phyloP scores from a whole-genome alignment of 2,329 filamentous ascomycete species.

The Trichothecium roseum region DNA sequence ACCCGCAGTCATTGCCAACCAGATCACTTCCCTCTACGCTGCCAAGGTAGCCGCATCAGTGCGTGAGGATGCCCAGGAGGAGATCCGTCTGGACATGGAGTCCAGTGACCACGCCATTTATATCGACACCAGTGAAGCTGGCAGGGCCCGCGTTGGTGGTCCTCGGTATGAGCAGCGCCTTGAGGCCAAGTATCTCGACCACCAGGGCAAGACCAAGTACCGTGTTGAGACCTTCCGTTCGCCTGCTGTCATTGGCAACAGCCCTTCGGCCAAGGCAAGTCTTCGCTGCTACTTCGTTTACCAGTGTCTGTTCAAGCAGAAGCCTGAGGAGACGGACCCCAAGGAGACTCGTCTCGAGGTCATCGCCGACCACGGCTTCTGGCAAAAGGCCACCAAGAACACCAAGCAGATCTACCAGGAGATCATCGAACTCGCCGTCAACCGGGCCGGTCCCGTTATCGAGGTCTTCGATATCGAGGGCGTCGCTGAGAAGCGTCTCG shows the following conservation, averaged over 20 bases:
- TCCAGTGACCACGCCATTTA: slow-evolving; percentile 92
- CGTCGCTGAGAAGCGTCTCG: slow-evolving; percentile 82
- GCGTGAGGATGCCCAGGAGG: slow-evolving; percentile 83
- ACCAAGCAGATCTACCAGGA: slow-evolving; percentile 94
- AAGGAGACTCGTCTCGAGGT: slow-evolving; percentile 83
- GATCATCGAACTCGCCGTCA: slow-evolving; percentile 77
- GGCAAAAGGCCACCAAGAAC: slow-evolving; percentile 92
- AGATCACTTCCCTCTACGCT: slow-evolving; percentile 92
- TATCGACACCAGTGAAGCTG: slow-evolving; percentile 93
- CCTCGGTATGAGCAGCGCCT: slow-evolving; percentile 91
- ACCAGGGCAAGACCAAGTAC: slow-evolving; percentile 63
- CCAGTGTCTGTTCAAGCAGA: slow-evolving; percentile 80
- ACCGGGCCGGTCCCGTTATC: slow-evolving; percentile 84
- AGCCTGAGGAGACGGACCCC: slow-evolving; percentile 56
- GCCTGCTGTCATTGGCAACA: slow-evolving; percentile 62
- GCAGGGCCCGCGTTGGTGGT: slow-evolving; percentile 63
- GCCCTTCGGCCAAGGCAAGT: slow-evolving; percentile 62
- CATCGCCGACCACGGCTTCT: slow-evolving; percentile 86
- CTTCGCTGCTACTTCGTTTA: slow-evolving; percentile 98
- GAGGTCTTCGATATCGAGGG: slow-evolving; percentile 95
- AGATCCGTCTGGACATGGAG: slow-evolving; percentile 94
- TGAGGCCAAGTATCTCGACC: slow-evolving; percentile 90
- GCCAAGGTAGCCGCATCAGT: slow-evolving; percentile 93
- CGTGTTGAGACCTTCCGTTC: slow-evolving; percentile 97
- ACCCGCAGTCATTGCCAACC: slow-evolving; percentile 77